phyloP scores from a whole-genome alignment of 225 moss, liverwort and hornwort genomes.

The Ulota crispa region DNA sequence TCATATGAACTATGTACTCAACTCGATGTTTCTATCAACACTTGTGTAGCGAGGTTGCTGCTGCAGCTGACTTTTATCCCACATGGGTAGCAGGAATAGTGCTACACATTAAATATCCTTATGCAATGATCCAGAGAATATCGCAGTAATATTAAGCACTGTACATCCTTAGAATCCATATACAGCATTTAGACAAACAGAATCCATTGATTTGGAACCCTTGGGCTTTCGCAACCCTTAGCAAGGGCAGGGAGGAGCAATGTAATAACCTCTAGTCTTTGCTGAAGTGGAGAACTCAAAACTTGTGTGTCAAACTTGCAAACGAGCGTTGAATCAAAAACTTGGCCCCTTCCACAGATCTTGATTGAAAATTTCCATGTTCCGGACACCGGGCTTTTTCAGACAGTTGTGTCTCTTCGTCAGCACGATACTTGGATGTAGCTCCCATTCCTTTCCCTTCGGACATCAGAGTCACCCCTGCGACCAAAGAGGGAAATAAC shows the following conservation, averaged over 20 bases:
- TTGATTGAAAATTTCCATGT: slow-evolving; percentile 3
- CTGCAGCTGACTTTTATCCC: not conserved
- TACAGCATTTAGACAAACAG: not conserved
- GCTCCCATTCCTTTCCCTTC: not conserved
- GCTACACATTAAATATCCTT: not conserved
- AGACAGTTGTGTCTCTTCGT: not conserved
- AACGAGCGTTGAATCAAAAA: not conserved
- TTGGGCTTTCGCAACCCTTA: not conserved
- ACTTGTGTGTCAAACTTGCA: not conserved
- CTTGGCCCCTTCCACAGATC: not conserved
- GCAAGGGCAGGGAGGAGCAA: not conserved
- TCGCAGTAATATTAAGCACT: not conserved
- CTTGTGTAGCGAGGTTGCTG: not conserved
- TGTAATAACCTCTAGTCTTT: not conserved
- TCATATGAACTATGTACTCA: not conserved
- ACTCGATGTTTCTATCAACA: not conserved
- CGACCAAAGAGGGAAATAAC: slow-evolving; percentile 13
- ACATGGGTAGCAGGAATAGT: not conserved
- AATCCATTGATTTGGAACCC: not conserved
- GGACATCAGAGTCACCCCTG: slow-evolving; percentile 8
- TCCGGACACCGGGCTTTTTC: not conserved
- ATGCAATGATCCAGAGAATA: not conserved
- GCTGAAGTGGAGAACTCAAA: not conserved
- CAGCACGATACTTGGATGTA: not conserved
- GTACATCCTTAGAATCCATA: not conserved